Conservation (phyloP, 2,329 filamentous ascomycete species). For the Xylariaceae sp. region DNA sequence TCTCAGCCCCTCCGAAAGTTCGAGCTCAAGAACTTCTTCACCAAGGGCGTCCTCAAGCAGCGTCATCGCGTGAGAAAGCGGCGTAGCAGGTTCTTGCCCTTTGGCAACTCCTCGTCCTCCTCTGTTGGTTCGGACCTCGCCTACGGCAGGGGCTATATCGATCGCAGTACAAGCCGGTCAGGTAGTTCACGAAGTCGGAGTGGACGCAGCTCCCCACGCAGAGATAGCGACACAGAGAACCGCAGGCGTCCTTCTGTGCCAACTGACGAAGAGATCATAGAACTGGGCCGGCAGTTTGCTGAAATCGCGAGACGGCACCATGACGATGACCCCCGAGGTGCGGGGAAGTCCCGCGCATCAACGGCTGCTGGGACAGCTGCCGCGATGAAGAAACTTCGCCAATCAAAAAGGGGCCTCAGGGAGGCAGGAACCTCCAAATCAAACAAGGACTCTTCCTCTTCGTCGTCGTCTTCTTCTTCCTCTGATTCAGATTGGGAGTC, state of each 20-base stretch:
- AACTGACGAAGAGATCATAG: slow-evolving; percentile 54
- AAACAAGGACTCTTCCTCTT: slow-evolving; percentile 33
- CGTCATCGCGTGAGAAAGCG: slow-evolving; percentile 40
- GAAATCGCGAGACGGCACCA: slow-evolving; percentile 49
- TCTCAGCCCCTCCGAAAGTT: slow-evolving; percentile 50
- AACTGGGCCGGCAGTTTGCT: slow-evolving; percentile 50
- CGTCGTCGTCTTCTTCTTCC: slow-evolving; percentile 30
- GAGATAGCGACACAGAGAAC: slow-evolving; percentile 19
- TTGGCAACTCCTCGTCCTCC: slow-evolving; percentile 60
- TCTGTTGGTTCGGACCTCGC: slow-evolving; percentile 64
- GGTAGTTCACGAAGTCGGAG: slow-evolving; percentile 27
- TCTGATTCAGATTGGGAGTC: slow-evolving; percentile 54
- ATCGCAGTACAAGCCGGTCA: slow-evolving; percentile 34
- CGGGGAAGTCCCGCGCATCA: slow-evolving; percentile 37
- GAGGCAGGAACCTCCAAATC: slow-evolving; percentile 40
- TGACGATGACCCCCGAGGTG: slow-evolving; percentile 42
- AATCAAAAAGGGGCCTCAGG: slow-evolving; percentile 35
- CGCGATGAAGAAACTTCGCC: slow-evolving; percentile 39
- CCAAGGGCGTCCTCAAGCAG: slow-evolving; percentile 48
- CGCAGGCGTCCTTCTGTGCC: slow-evolving; percentile 30
- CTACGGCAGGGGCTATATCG: slow-evolving; percentile 58
- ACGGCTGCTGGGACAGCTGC: slow-evolving; percentile 38
- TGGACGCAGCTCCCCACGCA: slow-evolving; percentile 14
- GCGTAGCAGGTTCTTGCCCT: slow-evolving; percentile 49
- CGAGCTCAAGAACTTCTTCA: slow-evolving; percentile 59